Evolutionary conservation across 495 filamentous ascomycete species (phyloP).

Genomic region (Hypoxylon fragiforme): DNA sequence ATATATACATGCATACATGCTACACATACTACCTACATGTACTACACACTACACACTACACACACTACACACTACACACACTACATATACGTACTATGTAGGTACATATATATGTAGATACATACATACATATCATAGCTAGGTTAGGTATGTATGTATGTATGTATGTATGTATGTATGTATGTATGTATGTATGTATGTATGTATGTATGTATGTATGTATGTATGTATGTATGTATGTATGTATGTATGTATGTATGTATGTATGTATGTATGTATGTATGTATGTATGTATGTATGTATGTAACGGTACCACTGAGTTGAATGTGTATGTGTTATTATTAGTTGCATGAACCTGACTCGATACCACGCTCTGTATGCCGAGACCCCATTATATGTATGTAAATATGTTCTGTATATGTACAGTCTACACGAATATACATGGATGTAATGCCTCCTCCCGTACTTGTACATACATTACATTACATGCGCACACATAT

Average conservation of each 20-base stretch:
- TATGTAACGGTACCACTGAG: not conserved
- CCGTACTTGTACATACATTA: not conserved
- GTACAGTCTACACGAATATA: not conserved
- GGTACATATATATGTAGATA: no score
- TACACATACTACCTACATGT: not conserved
- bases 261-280: not conserved
- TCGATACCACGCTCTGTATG: slow-evolving; percentile 12
- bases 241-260: not conserved
- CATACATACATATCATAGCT: no score
- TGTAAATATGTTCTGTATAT: not conserved
- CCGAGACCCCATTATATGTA: no score
- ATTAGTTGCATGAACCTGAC: slow-evolving; percentile 22
- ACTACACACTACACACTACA: not conserved
- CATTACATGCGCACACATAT: no score
- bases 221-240: not conserved
- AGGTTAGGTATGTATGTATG: no score
- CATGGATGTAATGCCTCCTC: slow-evolving; percentile 2
- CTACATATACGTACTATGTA: not conserved
- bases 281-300: not conserved
- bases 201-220: no score
- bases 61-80: not conserved
- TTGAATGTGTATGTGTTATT: not conserved
- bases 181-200: no score
- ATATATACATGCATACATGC: no score
- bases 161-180: no score